Evolutionary conservation across 345 rosid species (phyloP).

Genomic region (Camelina hispida): DNA sequence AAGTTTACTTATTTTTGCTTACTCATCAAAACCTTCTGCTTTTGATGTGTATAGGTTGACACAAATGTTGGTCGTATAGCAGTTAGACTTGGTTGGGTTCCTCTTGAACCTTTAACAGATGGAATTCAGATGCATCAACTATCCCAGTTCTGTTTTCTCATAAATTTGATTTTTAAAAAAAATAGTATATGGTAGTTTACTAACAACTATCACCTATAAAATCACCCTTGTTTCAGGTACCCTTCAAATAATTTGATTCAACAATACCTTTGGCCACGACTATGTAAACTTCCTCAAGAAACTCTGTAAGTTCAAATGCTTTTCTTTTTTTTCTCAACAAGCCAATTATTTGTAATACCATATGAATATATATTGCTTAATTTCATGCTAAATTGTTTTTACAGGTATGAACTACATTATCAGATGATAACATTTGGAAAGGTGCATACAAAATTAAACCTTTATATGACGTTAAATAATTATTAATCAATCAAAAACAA

Average conservation of each 20-base stretch:
- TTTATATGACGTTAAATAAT: not conserved
- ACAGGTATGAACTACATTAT: slow-evolving; percentile 72
- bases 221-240: slow-evolving; percentile 46
- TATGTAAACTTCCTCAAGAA: slow-evolving; percentile 55
- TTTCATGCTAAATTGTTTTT: not conserved
- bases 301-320: slow-evolving; percentile 52
- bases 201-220: not conserved
- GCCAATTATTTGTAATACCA: not conserved
- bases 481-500: not conserved
- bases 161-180: not conserved
- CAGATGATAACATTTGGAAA: slow-evolving; percentile 86
- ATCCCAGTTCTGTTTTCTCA: slow-evolving; percentile 45
- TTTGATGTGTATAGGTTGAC: slow-evolving; percentile 57
- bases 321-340: not conserved
- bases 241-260: slow-evolving; percentile 70
- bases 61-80: slow-evolving; percentile 74
- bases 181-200: not conserved
- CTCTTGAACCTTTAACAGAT: slow-evolving; percentile 63
- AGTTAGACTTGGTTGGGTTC: slow-evolving; percentile 85
- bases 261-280: slow-evolving; percentile 67
- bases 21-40: not conserved
- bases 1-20: not conserved
- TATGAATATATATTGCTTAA: not conserved
- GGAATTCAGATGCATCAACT: slow-evolving; percentile 66
- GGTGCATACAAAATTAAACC: slow-evolving; percentile 44